Evolutionary conservation across 2,329 filamentous ascomycete species (phyloP), one percentile per base, ranked within the genome.

Genomic region (Monilinia fructigena): DNA sequence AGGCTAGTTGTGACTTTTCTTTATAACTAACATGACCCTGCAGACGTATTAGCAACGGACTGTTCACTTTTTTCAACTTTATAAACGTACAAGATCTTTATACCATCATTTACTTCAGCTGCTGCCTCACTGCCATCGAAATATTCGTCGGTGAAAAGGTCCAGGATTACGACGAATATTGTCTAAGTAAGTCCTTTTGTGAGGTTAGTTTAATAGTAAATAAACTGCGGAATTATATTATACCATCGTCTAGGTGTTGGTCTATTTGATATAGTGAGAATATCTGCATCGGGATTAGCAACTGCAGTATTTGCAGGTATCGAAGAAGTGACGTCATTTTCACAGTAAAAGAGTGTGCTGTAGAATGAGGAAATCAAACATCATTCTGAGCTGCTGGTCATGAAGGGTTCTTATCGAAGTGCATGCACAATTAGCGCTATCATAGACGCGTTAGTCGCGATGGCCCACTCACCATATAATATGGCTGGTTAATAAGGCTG

Each of bases 161-260:
- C 95, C 94, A 4, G 84, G 80, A 42, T 88, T 89, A 67, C 84
- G 88, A 66, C 96, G 85, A 70, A 97, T 88, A 69, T 85, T 89
- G 79, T 98, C 88, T 66, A 98, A 85, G 77, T 96, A 89, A 77
- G 86, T 88, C 93, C 93, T 96, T 64, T n/a, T 42, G 12, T 69
- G 40, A 42, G n/a, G 48, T 28, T 38, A 61, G 48, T 6, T 52
- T 58, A 11, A 8, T 28, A 4, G 53, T 65, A 38, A 47, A 42
- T 31, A 59, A 40, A 23, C 26, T 4, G 28, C 10, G 26, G 28
- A 48, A 26, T 10, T 16, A 18, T 47, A 55, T 28, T 28, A 60
- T 69, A 74, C 74, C 74, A 75, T 70, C 72, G 63, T 42, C 67
- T 65, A 23, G 50, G 31, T 38, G 58, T 16, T 23, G 28, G 18